A percentile compares a stretch with the other conserved stretches of the same genome.
These are phyloP conservation scores for Quercus rubra DNA, from an alignment of 306 rosid species.

Conservation along the genomic window DNA sequence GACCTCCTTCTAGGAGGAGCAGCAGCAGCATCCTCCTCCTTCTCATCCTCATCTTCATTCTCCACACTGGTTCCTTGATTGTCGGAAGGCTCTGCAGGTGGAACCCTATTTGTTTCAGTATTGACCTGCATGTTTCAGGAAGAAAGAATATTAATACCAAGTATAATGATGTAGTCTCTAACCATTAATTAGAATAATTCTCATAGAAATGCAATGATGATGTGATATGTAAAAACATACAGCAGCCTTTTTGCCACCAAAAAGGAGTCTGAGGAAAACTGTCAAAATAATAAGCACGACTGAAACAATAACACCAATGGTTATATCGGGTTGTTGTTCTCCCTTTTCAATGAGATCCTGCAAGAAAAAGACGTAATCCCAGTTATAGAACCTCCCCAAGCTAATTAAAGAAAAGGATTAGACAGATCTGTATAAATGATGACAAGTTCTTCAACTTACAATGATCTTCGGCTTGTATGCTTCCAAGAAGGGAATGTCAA, in stretches of 20 bases:
- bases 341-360: conserved; percentile 85
- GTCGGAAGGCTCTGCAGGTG: conserved; percentile 36
- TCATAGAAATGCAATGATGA: background rate
- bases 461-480: conserved; percentile 53
- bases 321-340: conserved; percentile 75
- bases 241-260: conserved; percentile 74
- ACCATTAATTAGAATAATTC: background rate
- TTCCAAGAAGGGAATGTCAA: conserved; percentile 69
- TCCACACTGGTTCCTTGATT: conserved; percentile 39
- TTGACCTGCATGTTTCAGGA: conserved; percentile 32
- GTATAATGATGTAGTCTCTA: background rate
- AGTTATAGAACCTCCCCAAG: background rate
- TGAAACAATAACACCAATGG: conserved; percentile 65
- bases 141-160: conserved; percentile 1
- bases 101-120: conserved; percentile 28
- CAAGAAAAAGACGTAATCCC: background rate
- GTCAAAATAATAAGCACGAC: conserved; percentile 54
- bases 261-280: conserved; percentile 50
- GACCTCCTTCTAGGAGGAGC: conserved; percentile 60
- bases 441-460: conserved; percentile 35
- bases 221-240: background rate
- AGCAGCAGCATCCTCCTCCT: conserved; percentile 20
- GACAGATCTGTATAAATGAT: background rate
- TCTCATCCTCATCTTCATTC: conserved; percentile 46
- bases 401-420: background rate